Evolutionary conservation across 306 rosid species (phyloP).

Genomic region (Neltuma alba): DNA sequence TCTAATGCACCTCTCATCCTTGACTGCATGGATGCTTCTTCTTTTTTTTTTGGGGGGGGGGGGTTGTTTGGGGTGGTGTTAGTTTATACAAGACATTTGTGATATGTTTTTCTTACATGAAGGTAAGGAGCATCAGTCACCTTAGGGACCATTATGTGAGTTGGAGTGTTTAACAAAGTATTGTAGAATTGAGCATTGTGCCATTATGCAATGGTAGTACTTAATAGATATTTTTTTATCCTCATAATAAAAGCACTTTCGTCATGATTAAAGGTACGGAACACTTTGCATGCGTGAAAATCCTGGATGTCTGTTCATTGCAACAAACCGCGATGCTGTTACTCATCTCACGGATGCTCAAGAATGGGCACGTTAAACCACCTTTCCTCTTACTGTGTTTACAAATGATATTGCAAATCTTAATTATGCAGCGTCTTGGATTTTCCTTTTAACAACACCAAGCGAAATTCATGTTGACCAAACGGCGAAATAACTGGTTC

Average conservation of each 20-base stretch:
- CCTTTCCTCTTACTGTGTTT: constrained; percentile 21
- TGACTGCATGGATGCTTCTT: no score
- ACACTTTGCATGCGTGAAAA: constrained; percentile 97
- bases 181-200: not conserved
- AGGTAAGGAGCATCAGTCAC: not conserved
- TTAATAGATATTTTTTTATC: constrained; percentile 1
- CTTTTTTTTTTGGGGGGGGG: no score
- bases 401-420: constrained; percentile 2
- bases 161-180: not conserved
- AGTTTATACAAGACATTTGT: not conserved
- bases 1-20: no score
- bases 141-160: not conserved
- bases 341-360: constrained; percentile 99
- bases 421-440: constrained; percentile 17
- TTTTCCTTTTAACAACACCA: not conserved
- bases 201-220: not conserved
- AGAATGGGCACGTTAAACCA: constrained; percentile 94
- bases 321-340: constrained; percentile 97
- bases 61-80: no score
- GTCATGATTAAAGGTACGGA: constrained; percentile 56
- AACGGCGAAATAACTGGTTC: not conserved
- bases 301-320: constrained; percentile 98
- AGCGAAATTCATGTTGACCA: not conserved
- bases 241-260: constrained; percentile 49
- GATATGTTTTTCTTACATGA: not conserved